Base-by-base conservation (phyloP, 1,284 basidiomycete species). In the Cryptococcus neoformans region DNA sequence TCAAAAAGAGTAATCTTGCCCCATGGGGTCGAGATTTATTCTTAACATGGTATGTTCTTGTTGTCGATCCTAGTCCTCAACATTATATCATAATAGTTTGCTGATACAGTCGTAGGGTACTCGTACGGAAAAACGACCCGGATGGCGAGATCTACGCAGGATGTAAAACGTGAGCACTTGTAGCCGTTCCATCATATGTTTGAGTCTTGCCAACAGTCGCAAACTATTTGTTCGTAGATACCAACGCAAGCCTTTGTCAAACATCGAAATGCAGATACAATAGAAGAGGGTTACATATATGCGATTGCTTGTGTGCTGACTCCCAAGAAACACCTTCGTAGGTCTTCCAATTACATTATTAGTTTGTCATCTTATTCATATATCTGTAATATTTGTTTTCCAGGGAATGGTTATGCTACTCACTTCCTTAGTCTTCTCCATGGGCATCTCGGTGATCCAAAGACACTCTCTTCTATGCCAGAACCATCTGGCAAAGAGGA, bases 271-370 rank as follows among this genome's bases (percentile, higher is more conserved):
- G 48, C 57, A 6, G 44, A 56, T n/a, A 45, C 52, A 1, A 61
- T 73, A 14, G 38, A 57, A 41, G 57, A 65, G 4, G n/a, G 36
- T 0, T 51, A 51, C 4, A 45, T 62, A 12, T 75, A 75, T 56
- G 67, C 58, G 8, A 69, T 75, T 34, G 64, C 63, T 3, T 67
- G 64, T 1, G 73, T 75, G 5, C 64, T 69, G 47, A 72, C 69
- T 14, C 64, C 67, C 9, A 45, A 52, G 1, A 7, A 60, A 12
- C 63, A 72, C 53, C 66, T 62, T 17, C 55, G 69, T 69, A 45
- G 53, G 65, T 55, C 11, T 11, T 35, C n/a, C 37, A 6, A 11
- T 16, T 8, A 10, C 21, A 17, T 10, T 9, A 39, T 40, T 21
- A 2, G n/a, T 21, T 21, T 21, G 21, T 21, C 21, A 21, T 21